Percentiles rank a stretch among this genome's conserved stretches.
phyloP scores from a whole-genome alignment of 768 basidiomycete genomes.

The Exidia glandulosa region DNA sequence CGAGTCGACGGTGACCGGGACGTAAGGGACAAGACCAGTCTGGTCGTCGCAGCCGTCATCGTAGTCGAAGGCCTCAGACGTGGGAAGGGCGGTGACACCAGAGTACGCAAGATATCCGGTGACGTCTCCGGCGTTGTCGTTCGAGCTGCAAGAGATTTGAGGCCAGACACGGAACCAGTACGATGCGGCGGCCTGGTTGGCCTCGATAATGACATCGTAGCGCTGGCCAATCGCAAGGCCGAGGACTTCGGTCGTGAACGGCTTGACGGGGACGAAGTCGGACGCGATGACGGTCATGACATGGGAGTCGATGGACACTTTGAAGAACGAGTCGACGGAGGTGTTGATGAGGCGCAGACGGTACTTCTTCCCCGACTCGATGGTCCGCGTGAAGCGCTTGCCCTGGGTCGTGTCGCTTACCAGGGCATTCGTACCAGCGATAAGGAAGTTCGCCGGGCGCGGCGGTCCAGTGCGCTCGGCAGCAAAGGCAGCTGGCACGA shows the following conservation, averaged over 20 bases:
- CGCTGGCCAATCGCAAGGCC: conserved; percentile 1
- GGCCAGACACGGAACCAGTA: not conserved
- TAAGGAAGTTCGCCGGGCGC: not conserved
- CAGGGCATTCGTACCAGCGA: not conserved
- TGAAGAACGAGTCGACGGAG: conserved; percentile 2
- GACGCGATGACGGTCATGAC: conserved; percentile 1
- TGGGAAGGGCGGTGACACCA: not conserved
- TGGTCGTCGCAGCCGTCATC: not conserved
- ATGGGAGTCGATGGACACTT: not conserved
- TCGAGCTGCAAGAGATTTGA: not conserved
- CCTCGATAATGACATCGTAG: conserved; percentile 3
- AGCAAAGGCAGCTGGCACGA: not conserved
- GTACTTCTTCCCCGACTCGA: conserved; percentile 2
- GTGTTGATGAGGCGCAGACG: conserved; percentile 4
- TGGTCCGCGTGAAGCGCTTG: not conserved
- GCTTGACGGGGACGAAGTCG: not conserved
- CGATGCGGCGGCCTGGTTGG: conserved; percentile 1
- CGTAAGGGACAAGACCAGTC: not conserved
- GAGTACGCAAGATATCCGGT: not conserved
- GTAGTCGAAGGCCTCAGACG: not conserved
- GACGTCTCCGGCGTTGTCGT: not conserved
- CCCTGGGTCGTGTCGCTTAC: not conserved
- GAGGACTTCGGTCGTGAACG: not conserved
- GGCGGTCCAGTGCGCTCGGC: not conserved
- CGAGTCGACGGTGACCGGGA: not conserved